phyloP scores from a whole-genome alignment of 805 yeast genomes.

The Clavispora fructus region DNA sequence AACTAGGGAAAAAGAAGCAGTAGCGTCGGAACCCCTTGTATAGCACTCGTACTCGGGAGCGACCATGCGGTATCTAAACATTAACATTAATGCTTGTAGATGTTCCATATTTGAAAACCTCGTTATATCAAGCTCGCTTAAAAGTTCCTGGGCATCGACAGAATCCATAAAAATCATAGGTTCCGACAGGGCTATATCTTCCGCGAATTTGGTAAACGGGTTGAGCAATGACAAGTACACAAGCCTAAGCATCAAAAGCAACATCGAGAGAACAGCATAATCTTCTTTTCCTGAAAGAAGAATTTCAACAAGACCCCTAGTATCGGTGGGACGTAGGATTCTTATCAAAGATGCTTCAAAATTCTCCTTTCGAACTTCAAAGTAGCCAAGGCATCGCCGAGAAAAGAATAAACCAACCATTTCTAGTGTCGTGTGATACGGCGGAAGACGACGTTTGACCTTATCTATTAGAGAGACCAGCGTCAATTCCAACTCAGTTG shows the following conservation, averaged over 20 bases:
- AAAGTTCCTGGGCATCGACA: background rate
- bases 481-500: background rate
- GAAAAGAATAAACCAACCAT: background rate
- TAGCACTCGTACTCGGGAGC: background rate
- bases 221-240: background rate
- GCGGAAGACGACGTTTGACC: background rate
- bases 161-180: background rate
- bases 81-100: background rate
- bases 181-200: too few species aligned
- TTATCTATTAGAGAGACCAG: background rate
- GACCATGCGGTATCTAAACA: background rate
- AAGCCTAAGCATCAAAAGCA: background rate
- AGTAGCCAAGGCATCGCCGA: background rate
- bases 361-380: background rate
- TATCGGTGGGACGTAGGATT: background rate
- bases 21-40: background rate
- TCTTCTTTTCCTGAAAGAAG: background rate
- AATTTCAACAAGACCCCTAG: background rate
- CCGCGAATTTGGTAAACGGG: background rate
- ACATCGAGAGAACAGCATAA: background rate
- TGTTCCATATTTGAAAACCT: background rate
- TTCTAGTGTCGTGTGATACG: background rate
- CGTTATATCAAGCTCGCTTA: background rate
- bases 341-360: background rate
- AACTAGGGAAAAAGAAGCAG: background rate